Base-by-base conservation (phyloP, 2,329 filamentous ascomycete species). In the Exophiala dermatitidis region DNA sequence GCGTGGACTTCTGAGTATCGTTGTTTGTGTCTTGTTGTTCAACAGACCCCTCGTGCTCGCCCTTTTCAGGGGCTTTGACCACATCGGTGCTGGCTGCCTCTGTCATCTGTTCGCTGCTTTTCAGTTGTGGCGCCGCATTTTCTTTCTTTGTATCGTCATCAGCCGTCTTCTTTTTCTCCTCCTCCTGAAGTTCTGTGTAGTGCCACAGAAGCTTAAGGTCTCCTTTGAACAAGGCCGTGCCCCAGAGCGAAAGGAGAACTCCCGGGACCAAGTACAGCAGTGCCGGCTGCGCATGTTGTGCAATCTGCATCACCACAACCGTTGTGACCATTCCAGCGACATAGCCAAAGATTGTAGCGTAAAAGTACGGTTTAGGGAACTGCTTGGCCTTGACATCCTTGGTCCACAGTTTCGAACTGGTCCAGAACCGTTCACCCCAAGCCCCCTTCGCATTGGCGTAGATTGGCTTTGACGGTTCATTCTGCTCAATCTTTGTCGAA, bases 211-310 rank as follows among this genome's bases (percentile, higher is more conserved):
- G 70, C 47, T 74, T 75, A 1, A 91, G 59, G 65, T 97, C 90
- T 1, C 89, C 86, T 7, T 83, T 80, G 12, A 78, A 66, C 3
- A 83, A 62, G 0, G 85, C 91, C 1, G 86, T 93, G 2, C 82
- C 69, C 85, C 88, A 94, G 1, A 93, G 66, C 1, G 84, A 79
- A 1, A 79, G 75, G 3, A 96, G 72, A 0, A 97, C 88, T 0
- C 87, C 85, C 0, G 91, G 91, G 0, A 97, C 93, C 4, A 98
- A 81, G 66, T 97, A 97, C 9, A 98, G 74, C 32, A 98, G 76
- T 5, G 93, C 91, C 0, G 91, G 91, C 66, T 98, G 91, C 2
- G 88, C 88, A 58, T 88, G 88, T 44, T 85, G 78, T 64, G 83
- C 93, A 6, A 88, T 72, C 46, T 90, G 76, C 71, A 97, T 85